Evolutionary conservation across 1,284 basidiomycete species (phyloP).

Genomic region (Tilletia setariae): DNA sequence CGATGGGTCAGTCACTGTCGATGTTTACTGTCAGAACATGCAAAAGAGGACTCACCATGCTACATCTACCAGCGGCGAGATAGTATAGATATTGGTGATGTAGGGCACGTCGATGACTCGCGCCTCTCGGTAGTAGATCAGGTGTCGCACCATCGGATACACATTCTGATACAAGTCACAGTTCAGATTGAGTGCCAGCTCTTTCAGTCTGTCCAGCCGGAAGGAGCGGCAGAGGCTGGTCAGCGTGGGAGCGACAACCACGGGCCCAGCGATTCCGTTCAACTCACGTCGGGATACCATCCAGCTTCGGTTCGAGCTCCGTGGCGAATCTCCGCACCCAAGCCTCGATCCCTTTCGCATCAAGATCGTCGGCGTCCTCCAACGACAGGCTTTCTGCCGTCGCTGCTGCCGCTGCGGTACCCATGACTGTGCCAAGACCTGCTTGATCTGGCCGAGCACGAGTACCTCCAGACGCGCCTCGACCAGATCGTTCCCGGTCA

Average conservation of each 20-base stretch:
- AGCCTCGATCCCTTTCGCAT: constrained; percentile 35
- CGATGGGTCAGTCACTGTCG: too few species aligned
- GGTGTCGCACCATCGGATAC: constrained; percentile 80
- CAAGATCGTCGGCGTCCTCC: background rate
- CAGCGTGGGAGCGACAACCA: background rate
- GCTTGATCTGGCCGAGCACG: too few species aligned
- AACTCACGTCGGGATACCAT: constrained; percentile 19
- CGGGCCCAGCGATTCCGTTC: too few species aligned
- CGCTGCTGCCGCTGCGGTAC: too few species aligned
- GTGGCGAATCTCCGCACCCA: constrained; percentile 31
- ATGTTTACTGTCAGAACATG: too few species aligned
- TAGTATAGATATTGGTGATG: constrained; percentile 77
- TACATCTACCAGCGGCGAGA: constrained; percentile 42
- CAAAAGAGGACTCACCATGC: constrained; percentile 20
- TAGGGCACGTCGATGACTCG: constrained; percentile 82
- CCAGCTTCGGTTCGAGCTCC: constrained; percentile 28
- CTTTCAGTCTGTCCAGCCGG: constrained; percentile 65
- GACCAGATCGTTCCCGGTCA: too few species aligned
- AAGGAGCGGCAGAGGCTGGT: constrained; percentile 24
- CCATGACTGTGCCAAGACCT: too few species aligned
- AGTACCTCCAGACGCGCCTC: too few species aligned
- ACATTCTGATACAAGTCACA: constrained; percentile 82
- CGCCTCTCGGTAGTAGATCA: constrained; percentile 83
- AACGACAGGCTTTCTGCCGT: too few species aligned
- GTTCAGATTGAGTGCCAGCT: constrained; percentile 76